Evolutionary conservation across 805 yeast genomes (phyloP).

Genomic region (Suhomyces kilbournensis): DNA sequence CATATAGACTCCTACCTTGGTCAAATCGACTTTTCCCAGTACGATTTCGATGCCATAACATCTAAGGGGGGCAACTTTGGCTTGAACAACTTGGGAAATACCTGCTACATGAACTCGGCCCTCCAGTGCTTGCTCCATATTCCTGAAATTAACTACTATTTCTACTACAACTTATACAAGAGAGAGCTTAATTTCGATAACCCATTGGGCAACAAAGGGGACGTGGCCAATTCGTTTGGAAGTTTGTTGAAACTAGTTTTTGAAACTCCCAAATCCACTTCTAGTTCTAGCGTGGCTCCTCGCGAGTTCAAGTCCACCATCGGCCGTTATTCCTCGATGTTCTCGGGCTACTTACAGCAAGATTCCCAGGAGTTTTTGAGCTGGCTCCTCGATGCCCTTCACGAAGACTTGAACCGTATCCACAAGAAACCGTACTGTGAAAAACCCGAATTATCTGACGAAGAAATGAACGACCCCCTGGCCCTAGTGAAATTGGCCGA

Average conservation of each 20-base stretch:
- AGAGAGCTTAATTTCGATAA: slow-evolving; percentile 70
- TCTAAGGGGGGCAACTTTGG: slow-evolving; percentile 49
- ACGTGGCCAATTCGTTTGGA: slow-evolving; percentile 76
- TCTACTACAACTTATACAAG: slow-evolving; percentile 56
- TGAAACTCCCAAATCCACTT: slow-evolving; percentile 25
- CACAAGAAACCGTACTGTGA: slow-evolving; percentile 80
- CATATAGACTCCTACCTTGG: slow-evolving; percentile 5
- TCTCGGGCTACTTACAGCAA: slow-evolving; percentile 81
- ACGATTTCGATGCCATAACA: slow-evolving; percentile 11
- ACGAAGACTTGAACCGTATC: slow-evolving; percentile 87
- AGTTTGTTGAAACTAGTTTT: slow-evolving; percentile 61
- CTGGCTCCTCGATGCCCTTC: slow-evolving; percentile 81
- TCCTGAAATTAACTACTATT: slow-evolving; percentile 78
- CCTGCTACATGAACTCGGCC: slow-evolving; percentile 95
- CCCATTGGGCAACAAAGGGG: slow-evolving; percentile 84
- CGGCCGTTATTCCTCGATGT: slow-evolving; percentile 76
- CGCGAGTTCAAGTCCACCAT: slow-evolving; percentile 72
- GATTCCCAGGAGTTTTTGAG: slow-evolving; percentile 93
- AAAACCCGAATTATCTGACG: slow-evolving; percentile 76
- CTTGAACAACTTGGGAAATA: slow-evolving; percentile 75
- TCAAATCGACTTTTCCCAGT: slow-evolving; percentile 10
- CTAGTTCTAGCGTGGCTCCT: slow-evolving; percentile 45
- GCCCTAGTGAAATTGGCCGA: slow-evolving; percentile 64
- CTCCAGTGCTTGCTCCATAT: slow-evolving; percentile 84
- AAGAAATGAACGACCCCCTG: slow-evolving; percentile 49